A percentile compares a stretch with the other conserved stretches of the same genome.
Conservation (phyloP, 139 green algal genomes). For the Closterium sp. region DNA sequence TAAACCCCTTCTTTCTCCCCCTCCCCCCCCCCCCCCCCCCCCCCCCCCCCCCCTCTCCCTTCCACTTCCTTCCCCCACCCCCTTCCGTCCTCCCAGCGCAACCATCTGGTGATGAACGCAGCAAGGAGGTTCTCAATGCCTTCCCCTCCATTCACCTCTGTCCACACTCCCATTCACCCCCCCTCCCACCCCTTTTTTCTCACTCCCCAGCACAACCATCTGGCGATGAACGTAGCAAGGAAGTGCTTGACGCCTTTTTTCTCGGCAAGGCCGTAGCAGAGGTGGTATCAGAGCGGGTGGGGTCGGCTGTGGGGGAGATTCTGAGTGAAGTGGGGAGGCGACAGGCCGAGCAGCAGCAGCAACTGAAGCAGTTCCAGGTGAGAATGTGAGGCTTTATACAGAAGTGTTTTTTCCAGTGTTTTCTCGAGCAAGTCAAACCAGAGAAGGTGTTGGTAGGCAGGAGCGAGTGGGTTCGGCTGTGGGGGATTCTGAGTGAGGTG, state of each 20-base stretch:
- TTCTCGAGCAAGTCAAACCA: constrained; percentile 17
- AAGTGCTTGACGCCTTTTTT: constrained; percentile 41
- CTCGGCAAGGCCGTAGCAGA: constrained; percentile 37
- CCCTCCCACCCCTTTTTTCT: too few species aligned
- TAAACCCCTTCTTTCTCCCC: not conserved
- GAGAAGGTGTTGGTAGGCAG: not conserved
- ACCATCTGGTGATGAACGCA: too few species aligned
- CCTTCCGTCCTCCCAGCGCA: too few species aligned
- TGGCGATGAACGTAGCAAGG: constrained; percentile 19
- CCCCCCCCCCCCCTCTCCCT: too few species aligned
- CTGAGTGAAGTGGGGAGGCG: constrained; percentile 27
- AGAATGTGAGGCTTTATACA: not conserved
- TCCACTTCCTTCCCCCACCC: too few species aligned
- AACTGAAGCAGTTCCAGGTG: constrained; percentile 37
- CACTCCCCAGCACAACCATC: not conserved
- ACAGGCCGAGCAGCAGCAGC: constrained; percentile 37
- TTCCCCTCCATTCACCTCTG: too few species aligned
- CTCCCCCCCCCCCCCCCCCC: too few species aligned
- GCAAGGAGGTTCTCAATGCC: too few species aligned
- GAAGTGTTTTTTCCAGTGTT: constrained; percentile 6
- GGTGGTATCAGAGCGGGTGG: constrained; percentile 28
- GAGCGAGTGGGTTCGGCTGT: constrained; percentile 22
- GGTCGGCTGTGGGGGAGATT: constrained; percentile 30
- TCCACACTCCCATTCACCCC: too few species aligned
- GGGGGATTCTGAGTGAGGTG: constrained; percentile 34